phyloP scores from a whole-genome alignment of 2,329 filamentous ascomycete genomes.

The Cercospora sp. region DNA sequence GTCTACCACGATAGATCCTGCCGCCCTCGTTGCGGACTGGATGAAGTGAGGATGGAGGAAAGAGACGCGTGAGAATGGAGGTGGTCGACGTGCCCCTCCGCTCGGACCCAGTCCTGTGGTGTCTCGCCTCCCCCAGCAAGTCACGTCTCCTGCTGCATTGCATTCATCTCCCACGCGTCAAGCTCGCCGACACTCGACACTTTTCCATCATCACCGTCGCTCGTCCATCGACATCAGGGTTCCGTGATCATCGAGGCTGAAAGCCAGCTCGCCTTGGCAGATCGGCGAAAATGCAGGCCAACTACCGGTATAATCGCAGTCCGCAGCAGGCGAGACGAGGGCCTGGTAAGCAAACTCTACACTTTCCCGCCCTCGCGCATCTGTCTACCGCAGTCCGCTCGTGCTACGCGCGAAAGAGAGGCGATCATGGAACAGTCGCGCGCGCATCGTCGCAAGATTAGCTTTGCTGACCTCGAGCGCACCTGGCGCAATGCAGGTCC shows the following conservation, averaged over 20 bases:
- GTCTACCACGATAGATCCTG: background rate
- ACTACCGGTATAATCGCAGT: constrained; percentile 44
- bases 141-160: constrained; percentile 3
- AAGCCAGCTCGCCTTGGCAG: constrained; percentile 26
- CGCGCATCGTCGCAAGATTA: constrained; percentile 46
- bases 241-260: constrained; percentile 3
- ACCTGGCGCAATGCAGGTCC: constrained; percentile 51
- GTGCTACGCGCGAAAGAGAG: background rate
- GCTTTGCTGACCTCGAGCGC: constrained; percentile 50
- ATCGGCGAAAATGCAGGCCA: constrained; percentile 44
- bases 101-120: background rate
- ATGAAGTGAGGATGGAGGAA: background rate
- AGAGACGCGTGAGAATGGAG: background rate
- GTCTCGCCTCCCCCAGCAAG: constrained; percentile 3
- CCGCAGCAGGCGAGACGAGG: constrained; percentile 41
- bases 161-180: constrained; percentile 9
- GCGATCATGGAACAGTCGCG: constrained; percentile 27
- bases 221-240: constrained; percentile 5
- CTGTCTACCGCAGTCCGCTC: background rate
- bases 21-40: background rate
- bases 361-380: background rate
- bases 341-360: constrained; percentile 42
- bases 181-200: constrained; percentile 29
- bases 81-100: background rate
- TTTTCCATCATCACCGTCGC: constrained; percentile 13